phyloP scores from a whole-genome alignment of 257 asterid genomes.

The Apocynum venetum region DNA sequence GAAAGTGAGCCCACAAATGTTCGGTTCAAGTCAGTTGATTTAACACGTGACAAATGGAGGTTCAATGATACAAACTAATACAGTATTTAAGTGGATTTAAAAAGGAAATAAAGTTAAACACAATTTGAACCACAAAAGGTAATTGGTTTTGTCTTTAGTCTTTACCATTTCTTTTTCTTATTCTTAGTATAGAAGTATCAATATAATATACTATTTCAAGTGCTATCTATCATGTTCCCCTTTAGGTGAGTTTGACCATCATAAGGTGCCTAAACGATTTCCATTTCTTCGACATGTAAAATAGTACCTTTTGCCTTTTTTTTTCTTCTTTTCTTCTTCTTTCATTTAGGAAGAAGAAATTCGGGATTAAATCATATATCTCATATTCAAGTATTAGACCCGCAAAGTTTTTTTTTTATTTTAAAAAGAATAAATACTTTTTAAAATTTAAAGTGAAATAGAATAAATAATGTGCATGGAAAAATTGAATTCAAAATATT shows the following conservation, averaged over 20 bases:
- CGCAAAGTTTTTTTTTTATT: too few relatives aligned
- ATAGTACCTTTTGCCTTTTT: too few relatives aligned
- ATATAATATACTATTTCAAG: not conserved
- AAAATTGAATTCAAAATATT: too few relatives aligned
- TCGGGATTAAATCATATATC: too few relatives aligned
- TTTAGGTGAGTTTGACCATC: not conserved
- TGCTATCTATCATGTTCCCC: not conserved
- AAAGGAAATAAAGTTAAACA: too few relatives aligned
- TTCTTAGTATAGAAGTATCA: not conserved
- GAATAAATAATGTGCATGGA: too few relatives aligned
- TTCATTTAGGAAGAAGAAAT: too few relatives aligned
- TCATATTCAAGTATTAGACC: too few relatives aligned
- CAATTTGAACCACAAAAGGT: not conserved
- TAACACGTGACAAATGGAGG: not conserved
- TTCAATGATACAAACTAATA: not conserved
- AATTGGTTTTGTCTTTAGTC: not conserved
- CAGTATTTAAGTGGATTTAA: not conserved
- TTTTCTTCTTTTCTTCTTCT: too few relatives aligned
- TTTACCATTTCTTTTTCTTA: not conserved
- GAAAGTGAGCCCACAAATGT: conserved; percentile 2
- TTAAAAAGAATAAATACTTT: too few relatives aligned
- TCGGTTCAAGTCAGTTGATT: not conserved
- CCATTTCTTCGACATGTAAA: not conserved
- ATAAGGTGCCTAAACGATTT: not conserved
- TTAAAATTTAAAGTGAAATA: too few relatives aligned